Base-by-base conservation (phyloP, 208 protist species). In the Acanthamoeba polyphaga region DNA sequence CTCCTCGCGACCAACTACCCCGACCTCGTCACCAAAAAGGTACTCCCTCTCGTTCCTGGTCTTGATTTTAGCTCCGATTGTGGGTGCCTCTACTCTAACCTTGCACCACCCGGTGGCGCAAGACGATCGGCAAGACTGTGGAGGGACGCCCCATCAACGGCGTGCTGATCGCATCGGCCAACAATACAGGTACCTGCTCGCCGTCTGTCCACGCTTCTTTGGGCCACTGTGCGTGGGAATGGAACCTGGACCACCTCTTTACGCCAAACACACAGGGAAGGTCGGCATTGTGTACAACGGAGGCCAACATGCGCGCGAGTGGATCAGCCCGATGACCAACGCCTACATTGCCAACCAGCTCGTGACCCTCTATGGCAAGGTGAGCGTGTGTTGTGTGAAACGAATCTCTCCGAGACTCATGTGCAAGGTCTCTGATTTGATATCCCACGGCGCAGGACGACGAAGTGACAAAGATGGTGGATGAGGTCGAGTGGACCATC, bases 291-390 rank as follows among this genome's bases (percentile, higher is more conserved):
- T 53, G 74, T 53, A 29, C 74, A 82, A 82, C 46, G 74, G 74
- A 13, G 74, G 95, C 22, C 51, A 82, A 34, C 95, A 96, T 24
- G 95, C 95, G 7, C 38, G 95, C 24, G 95, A 96, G 49, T 96
- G 95, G 95, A 95, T 96, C 27, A 55, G 32, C n/a, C 95, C 95
- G 38, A 58, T 80, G 34, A 96, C 95, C 24, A 68, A 38, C 29
- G 64, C 68, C 6, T 96, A 95, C 95, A 70, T 94, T 53, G 53
- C 92, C 66, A 49, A 94, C 13, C 34, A 96, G 90, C 74, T 82
- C 15, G 74, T 82, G 24, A 29, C 74, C 32, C 74, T 82, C 74
- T 82, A 53, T 24, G 74, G 74, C 74, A 46, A 49, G 70, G 70
- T 78, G 8, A 12, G 29, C 10, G 29, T 34, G n/a, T 74, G 22